Base-by-base conservation (phyloP, 345 rosid species). In the Citrus trifoliata region DNA sequence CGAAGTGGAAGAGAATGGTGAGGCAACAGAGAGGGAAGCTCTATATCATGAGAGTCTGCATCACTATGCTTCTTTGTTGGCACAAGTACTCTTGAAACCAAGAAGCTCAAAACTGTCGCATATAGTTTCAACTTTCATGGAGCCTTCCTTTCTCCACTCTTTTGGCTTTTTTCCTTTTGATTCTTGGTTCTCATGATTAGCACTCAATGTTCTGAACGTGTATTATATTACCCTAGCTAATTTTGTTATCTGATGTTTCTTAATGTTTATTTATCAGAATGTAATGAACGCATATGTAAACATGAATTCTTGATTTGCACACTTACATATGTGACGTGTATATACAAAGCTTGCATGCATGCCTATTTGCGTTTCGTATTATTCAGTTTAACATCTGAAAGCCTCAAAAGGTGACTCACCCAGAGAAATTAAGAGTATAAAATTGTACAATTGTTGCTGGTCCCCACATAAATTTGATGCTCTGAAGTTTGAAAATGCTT, bases 21-120 rank as follows among this genome's bases (percentile, higher is more conserved):
- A 89, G 85, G 85, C 95, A 89, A 81, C 88, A 83, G 59, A 89
- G 82, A 82, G 92, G 89, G 60, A 93, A 88, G 88, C 79, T 89
- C 32, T 88, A 84, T 76, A 83, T 93, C 76, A 83, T 82, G 70
- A 90, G 82, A 83, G 83, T 90, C 59, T 93, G 93, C 83, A 84
- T 89, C 81, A 80, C 85, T 42, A 86, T 89, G 97, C 95, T 92
- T 83, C 89, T 93, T 35, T 85, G 92, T 80, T 89, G 91, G 83
- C 81, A 89, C 81, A 88, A 88, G 74, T 66, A 88, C 74, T 85
- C 89, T 28, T 86, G 64, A 51, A 46, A 56, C 51, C 51, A n/a
- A 10, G 18, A 21, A 33, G 61, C 55, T 71, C 46, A 22, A 2
- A 6, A 46, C 10, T 10, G 30, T 5, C 19, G 5, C 18, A 16